Conservation (phyloP, 2,329 filamentous ascomycete species). For the Trichoderma pleuroti region DNA sequence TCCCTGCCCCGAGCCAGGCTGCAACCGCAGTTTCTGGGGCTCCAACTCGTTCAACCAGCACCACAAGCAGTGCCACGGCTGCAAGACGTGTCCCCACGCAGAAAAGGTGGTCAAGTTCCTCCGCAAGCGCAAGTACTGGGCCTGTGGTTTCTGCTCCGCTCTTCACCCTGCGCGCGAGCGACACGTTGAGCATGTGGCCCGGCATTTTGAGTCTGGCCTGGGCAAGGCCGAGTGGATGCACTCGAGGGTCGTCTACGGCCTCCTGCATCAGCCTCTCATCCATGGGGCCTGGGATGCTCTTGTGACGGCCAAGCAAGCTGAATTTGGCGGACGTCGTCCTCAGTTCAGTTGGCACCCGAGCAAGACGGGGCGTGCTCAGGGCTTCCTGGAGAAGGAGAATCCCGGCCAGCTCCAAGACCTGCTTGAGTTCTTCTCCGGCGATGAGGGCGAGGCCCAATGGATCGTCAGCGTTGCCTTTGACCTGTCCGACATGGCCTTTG, state of each 20-base stretch:
- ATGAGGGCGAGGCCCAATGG: constrained; percentile 53
- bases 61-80: constrained; percentile 62
- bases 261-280: constrained; percentile 63
- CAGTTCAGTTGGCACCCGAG: constrained; percentile 61
- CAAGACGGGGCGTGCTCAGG: constrained; percentile 54
- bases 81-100: constrained; percentile 62
- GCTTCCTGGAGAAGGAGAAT: constrained; percentile 59
- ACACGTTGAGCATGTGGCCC: constrained; percentile 64
- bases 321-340: constrained; percentile 52
- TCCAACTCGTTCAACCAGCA: constrained; percentile 67
- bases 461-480: constrained; percentile 59
- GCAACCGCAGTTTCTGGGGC: constrained; percentile 65
- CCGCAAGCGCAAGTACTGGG: constrained; percentile 63
- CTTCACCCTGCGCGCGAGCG: constrained; percentile 62
- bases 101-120: constrained; percentile 61
- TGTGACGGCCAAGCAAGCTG: constrained; percentile 51
- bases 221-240: constrained; percentile 66
- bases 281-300: constrained; percentile 59
- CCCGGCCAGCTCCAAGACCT: constrained; percentile 61
- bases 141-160: constrained; percentile 64
- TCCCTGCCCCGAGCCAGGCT: constrained; percentile 59
- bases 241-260: constrained; percentile 63
- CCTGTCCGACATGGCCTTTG: constrained; percentile 47
- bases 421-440: constrained; percentile 61
- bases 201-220: constrained; percentile 62